phyloP scores from a whole-genome alignment of 2,329 filamentous ascomycete species.

The Emergomyces orientalis region DNA sequence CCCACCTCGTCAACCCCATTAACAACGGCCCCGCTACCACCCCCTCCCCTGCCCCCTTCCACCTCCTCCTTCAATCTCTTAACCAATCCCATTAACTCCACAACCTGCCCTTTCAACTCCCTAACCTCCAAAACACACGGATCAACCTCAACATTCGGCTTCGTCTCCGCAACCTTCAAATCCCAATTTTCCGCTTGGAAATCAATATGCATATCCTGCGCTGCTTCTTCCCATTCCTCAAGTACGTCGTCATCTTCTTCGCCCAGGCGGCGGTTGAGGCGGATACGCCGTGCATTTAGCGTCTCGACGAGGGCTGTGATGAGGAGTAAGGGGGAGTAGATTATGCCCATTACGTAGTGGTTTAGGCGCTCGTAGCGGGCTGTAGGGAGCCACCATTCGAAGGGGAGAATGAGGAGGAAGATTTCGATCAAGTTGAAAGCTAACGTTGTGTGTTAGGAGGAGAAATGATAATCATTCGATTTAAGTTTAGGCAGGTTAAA shows the following conservation, averaged over 20 bases:
- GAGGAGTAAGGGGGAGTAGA: constrained; percentile 77
- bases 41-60: neutral
- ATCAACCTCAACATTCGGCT: constrained; percentile 74
- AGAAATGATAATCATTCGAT: neutral
- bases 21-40: neutral
- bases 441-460: constrained; percentile 15
- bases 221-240: constrained; percentile 89
- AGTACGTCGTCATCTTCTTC: constrained; percentile 82
- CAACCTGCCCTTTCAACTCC: constrained; percentile 42
- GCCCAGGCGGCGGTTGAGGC: constrained; percentile 63
- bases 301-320: constrained; percentile 66
- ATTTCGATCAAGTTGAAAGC: constrained; percentile 89
- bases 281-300: constrained; percentile 55
- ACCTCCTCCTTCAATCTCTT: constrained; percentile 43
- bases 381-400: constrained; percentile 93
- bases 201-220: constrained; percentile 29
- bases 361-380: constrained; percentile 69
- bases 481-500: neutral
- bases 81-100: constrained; percentile 55
- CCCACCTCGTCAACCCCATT: neutral
- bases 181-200: constrained; percentile 75
- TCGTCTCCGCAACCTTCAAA: constrained; percentile 65
- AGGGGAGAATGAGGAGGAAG: constrained; percentile 63
- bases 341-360: constrained; percentile 72
- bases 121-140: constrained; percentile 57